Evolutionary conservation across 768 basidiomycete species (phyloP).

Genomic region (Strobilomyces dryophilus): DNA sequence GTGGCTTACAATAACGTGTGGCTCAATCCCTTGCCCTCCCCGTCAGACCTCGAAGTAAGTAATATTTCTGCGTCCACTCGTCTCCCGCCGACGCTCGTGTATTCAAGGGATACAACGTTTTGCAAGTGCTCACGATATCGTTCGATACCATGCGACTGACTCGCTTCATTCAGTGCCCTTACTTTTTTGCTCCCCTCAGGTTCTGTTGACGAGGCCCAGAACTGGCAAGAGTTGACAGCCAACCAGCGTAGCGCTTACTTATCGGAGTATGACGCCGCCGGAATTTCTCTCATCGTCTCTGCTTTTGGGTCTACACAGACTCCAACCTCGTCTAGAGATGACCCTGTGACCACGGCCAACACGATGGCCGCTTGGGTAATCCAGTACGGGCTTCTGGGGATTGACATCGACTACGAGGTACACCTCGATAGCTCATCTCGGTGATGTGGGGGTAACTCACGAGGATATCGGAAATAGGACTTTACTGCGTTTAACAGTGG

Average conservation of each 20-base stretch:
- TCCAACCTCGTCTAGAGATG: slow-evolving; percentile 39
- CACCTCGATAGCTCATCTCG: neutral
- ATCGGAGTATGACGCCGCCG: slow-evolving; percentile 46
- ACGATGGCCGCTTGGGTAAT: slow-evolving; percentile 45
- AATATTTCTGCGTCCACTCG: neutral
- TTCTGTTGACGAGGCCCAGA: slow-evolving; percentile 41
- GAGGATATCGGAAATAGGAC: slow-evolving; percentile 19
- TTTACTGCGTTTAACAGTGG: slow-evolving; percentile 31
- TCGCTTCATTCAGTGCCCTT: slow-evolving; percentile 30
- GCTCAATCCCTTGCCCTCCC: slow-evolving; percentile 41
- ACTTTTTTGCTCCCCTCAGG: slow-evolving; percentile 42
- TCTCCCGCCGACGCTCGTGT: neutral
- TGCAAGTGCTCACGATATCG: slow-evolving; percentile 25
- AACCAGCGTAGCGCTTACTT: slow-evolving; percentile 38
- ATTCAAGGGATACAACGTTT: slow-evolving; percentile 33
- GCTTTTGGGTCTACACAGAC: slow-evolving; percentile 43
- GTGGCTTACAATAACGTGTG: slow-evolving; percentile 39
- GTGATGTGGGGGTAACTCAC: neutral
- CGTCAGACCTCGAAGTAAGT: slow-evolving; percentile 41
- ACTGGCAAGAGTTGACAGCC: slow-evolving; percentile 40
- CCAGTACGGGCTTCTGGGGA: slow-evolving; percentile 43
- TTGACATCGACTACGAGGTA: slow-evolving; percentile 54
- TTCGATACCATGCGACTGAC: neutral
- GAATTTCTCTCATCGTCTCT: slow-evolving; percentile 55
- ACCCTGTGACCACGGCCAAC: slow-evolving; percentile 39